Evolutionary conservation across 1,139 yeast genomes (phyloP).

Genomic region (Diutina sp.): DNA sequence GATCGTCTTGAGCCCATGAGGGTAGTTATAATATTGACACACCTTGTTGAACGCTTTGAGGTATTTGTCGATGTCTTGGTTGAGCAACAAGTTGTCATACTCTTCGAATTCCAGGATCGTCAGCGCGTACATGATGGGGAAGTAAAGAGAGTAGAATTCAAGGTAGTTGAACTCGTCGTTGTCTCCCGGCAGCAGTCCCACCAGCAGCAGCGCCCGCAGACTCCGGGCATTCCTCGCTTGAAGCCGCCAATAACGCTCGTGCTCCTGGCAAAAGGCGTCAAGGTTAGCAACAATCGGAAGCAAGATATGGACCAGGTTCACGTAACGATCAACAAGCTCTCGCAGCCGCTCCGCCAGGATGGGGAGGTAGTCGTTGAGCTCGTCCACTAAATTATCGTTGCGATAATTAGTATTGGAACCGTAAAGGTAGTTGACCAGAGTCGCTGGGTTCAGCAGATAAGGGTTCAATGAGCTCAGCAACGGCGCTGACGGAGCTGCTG

Average conservation of each 20-base stretch:
- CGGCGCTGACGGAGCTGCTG: neutral
- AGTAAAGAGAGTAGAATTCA: conserved; percentile 34
- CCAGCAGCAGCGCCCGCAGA: conserved; percentile 29
- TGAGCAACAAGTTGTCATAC: conserved; percentile 30
- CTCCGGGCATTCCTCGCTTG: conserved; percentile 20
- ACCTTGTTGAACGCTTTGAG: conserved; percentile 34
- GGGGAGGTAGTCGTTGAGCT: conserved; percentile 22
- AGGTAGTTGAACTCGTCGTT: conserved; percentile 18
- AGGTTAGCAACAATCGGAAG: conserved; percentile 35
- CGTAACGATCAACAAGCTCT: conserved; percentile 34
- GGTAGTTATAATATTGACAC: conserved; percentile 38
- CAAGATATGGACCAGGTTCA: conserved; percentile 39
- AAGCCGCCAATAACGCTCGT: conserved; percentile 37
- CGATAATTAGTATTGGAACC: conserved; percentile 32
- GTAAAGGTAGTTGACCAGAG: conserved; percentile 26
- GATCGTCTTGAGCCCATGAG: conserved; percentile 36
- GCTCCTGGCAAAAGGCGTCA: conserved; percentile 31
- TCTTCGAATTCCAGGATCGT: conserved; percentile 45
- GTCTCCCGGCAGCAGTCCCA: conserved; percentile 30
- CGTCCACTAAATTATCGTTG: conserved; percentile 23
- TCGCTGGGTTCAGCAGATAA: conserved; percentile 24
- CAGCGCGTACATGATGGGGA: conserved; percentile 41
- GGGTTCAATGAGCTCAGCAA: conserved; percentile 11
- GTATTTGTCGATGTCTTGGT: conserved; percentile 37
- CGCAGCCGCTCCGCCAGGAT: conserved; percentile 30